A percentile compares a stretch with the other conserved stretches of the same genome.
phyloP scores from a whole-genome alignment of 495 filamentous ascomycete genomes.

The Talaromyces thailandensis region DNA sequence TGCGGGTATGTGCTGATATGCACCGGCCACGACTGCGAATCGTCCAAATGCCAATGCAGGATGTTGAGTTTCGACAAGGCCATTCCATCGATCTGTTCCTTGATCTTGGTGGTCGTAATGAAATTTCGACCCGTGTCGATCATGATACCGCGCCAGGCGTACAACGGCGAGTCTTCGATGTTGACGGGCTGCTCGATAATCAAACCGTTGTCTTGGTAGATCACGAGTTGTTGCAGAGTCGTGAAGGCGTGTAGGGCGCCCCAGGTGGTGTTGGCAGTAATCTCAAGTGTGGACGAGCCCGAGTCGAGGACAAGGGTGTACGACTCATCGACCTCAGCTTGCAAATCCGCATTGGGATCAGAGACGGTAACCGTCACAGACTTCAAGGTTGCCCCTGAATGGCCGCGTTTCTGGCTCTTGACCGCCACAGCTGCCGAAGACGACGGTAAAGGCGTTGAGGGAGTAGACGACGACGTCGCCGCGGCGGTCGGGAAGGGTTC shows the following conservation, averaged over 20 bases:
- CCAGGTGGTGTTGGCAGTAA: slow-evolving; percentile 41
- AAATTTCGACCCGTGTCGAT: slow-evolving; percentile 43
- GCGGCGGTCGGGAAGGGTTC: slow-evolving; percentile 35
- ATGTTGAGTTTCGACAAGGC: slow-evolving; percentile 44
- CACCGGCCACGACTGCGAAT: slow-evolving; percentile 43
- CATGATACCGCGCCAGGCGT: slow-evolving; percentile 43
- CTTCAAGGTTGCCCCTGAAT: slow-evolving; percentile 14
- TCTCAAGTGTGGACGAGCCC: slow-evolving; percentile 24
- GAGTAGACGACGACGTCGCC: slow-evolving; percentile 2
- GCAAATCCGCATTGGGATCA: slow-evolving; percentile 32
- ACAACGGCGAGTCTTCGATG: slow-evolving; percentile 38
- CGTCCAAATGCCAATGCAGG: slow-evolving; percentile 44
- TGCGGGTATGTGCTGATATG: slow-evolving; percentile 39
- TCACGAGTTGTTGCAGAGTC: slow-evolving; percentile 46
- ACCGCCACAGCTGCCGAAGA: neutral
- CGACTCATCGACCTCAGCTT: slow-evolving; percentile 49
- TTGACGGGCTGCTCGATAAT: slow-evolving; percentile 40
- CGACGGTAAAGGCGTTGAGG: neutral
- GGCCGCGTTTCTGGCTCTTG: slow-evolving; percentile 24
- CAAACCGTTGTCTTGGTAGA: slow-evolving; percentile 34
- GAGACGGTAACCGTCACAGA: slow-evolving; percentile 31
- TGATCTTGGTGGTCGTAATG: slow-evolving; percentile 36
- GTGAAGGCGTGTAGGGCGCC: slow-evolving; percentile 52
- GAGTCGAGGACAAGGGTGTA: slow-evolving; percentile 41
- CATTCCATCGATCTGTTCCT: slow-evolving; percentile 45